phyloP scores from a whole-genome alignment of 495 filamentous ascomycete genomes.

The Xylaria scruposa region DNA sequence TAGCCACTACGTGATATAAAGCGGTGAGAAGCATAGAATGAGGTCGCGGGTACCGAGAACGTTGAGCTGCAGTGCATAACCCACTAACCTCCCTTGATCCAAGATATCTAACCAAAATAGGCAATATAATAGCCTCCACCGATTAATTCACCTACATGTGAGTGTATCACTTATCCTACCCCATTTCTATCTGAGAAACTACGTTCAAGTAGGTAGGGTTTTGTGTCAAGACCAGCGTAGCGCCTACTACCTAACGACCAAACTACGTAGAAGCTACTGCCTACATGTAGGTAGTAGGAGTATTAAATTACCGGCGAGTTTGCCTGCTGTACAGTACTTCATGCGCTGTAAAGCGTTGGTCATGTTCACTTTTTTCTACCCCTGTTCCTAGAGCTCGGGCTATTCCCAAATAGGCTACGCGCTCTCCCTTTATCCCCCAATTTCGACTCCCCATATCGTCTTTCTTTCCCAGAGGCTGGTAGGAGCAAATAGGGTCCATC shows the following conservation, averaged over 20 bases:
- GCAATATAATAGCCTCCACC: neutral
- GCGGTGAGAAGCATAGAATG: conserved; percentile 3
- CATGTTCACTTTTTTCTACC: conserved; percentile 20
- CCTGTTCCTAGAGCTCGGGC: conserved; percentile 21
- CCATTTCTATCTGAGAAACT: neutral
- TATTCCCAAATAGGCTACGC: conserved; percentile 36
- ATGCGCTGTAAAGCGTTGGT: conserved; percentile 11
- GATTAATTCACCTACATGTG: neutral
- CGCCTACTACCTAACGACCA: neutral
- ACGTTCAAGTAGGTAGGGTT: neutral
- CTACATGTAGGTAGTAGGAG: neutral
- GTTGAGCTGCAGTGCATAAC: neutral
- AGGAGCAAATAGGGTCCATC: conserved; percentile 33
- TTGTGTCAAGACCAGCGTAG: neutral
- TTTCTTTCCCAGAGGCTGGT: conserved; percentile 32
- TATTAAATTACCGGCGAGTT: neutral
- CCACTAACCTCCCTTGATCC: neutral
- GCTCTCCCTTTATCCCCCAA: conserved; percentile 41
- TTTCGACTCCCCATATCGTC: conserved; percentile 32
- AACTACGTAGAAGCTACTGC: neutral
- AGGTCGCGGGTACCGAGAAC: conserved; percentile 1
- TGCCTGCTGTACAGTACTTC: neutral
- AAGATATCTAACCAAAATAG: neutral
- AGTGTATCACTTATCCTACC: neutral
- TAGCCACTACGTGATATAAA: neutral